These are phyloP conservation scores for Umbelopsis sp. DNA, from an alignment of 192 early-diverging fungal species.

Conservation along the genomic window DNA sequence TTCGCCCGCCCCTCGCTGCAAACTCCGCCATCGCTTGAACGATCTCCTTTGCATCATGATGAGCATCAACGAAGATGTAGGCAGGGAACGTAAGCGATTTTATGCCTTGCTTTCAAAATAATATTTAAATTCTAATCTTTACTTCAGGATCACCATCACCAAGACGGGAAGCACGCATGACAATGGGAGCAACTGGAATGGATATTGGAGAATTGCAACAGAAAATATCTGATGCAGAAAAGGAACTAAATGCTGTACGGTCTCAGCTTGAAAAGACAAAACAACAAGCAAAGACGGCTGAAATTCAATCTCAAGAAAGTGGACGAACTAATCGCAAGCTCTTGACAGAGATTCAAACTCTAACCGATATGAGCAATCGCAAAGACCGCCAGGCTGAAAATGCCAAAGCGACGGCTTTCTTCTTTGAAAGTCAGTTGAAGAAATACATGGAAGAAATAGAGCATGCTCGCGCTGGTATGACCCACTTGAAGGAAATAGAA, in stretches of 20 bases:
- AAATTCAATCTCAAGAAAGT: constrained; percentile 35
- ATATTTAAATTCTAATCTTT: neutral
- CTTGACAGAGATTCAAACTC: constrained; percentile 38
- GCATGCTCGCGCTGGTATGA: constrained; percentile 37
- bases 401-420: constrained; percentile 44
- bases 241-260: constrained; percentile 26
- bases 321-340: constrained; percentile 39
- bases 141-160: neutral
- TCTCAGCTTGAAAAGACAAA: constrained; percentile 32
- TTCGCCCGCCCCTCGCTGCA: neutral
- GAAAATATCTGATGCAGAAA: constrained; percentile 35
- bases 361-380: constrained; percentile 42
- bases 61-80: neutral
- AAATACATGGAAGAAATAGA: constrained; percentile 45
- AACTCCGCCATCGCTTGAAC: neutral
- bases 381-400: constrained; percentile 46
- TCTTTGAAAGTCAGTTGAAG: constrained; percentile 44
- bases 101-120: neutral
- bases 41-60: constrained; percentile 9
- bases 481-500: constrained; percentile 35
- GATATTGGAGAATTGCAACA: constrained; percentile 43
- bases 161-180: neutral
- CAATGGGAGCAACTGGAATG: constrained; percentile 27
- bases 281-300: constrained; percentile 34
- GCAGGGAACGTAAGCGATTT: neutral